Conservation (phyloP, 495 filamentous ascomycete species). For the Cercophora scortea region DNA sequence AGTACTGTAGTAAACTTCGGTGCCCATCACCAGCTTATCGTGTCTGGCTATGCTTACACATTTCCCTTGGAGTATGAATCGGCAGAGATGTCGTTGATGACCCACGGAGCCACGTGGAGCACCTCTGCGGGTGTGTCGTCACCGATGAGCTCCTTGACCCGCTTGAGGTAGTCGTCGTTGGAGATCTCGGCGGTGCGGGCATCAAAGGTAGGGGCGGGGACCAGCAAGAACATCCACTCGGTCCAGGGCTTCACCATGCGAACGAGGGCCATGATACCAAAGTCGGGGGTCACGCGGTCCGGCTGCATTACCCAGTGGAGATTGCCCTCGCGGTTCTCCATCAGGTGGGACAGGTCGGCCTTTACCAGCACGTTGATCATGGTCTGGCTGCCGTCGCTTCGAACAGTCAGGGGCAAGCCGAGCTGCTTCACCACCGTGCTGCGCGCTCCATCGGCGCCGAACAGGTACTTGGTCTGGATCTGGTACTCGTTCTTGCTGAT, state of each 20-base stretch:
- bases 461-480: slow-evolving; percentile 42
- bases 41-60: too few relatives aligned
- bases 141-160: slow-evolving; percentile 40
- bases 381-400: slow-evolving; percentile 29
- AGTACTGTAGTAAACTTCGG: too few relatives aligned
- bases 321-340: slow-evolving; percentile 38
- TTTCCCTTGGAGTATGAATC: slow-evolving; percentile 21
- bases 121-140: slow-evolving; percentile 30
- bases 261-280: slow-evolving; percentile 15
- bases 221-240: slow-evolving; percentile 29
- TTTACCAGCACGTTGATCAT: slow-evolving; percentile 42
- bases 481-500: slow-evolving; percentile 30
- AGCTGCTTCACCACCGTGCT: slow-evolving; percentile 35
- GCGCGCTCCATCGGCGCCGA: slow-evolving; percentile 45
- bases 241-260: slow-evolving; percentile 30
- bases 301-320: slow-evolving; percentile 41
- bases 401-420: slow-evolving; percentile 29
- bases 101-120: slow-evolving; percentile 20
- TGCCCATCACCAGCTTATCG: too few relatives aligned
- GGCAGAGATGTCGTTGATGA: slow-evolving; percentile 29
- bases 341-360: slow-evolving; percentile 39
- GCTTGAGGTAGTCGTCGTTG: slow-evolving; percentile 21
- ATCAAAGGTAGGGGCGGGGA: slow-evolving; percentile 12
- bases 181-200: slow-evolving; percentile 10
- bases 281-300: slow-evolving; percentile 16